Evolutionary conservation across 2,329 filamentous ascomycete species (phyloP), one percentile per base, ranked within the genome.

Genomic region (Coleophoma cylindrospora): DNA sequence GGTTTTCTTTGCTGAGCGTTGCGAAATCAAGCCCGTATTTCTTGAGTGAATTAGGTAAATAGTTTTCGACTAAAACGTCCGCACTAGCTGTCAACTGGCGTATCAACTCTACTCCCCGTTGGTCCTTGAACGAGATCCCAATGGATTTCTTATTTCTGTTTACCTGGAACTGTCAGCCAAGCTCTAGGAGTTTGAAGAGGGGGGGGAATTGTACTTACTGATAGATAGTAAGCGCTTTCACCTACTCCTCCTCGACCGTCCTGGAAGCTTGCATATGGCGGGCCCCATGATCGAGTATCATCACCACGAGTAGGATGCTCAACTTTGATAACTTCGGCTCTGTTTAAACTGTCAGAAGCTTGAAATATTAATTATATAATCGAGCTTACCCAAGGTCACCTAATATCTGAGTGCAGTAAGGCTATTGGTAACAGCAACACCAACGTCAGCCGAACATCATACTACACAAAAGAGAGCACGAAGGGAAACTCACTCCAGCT

Each of bases 101-200:
- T 11, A 97, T 74, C 51, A 97, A 89, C 12, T 88, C 81, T 22
- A 94, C 85, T 6, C 92, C 92, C 4, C 84, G 79, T n/a, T 83
- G 77, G 61, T 94, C 83, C 59, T 91, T 87, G 64, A 96, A 97
- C 0, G 91, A 96, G 1, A 97, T 75, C 0, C 83, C 92, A 3
- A 97, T 69, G 0, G 91, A 96, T 66, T 91, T 95, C 67, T 97
- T 97, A 72, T 97, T 97, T 47, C 92, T 87, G 64, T 96, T 96
- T n/a, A 89, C 89, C 89, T 95, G 54, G 17, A 15, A 15, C 13
- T 27, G 34, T 34, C 22, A 38, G 36, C 15, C 7, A 17, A 38
- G 51, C 41, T 49, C 50, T 19, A 22, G 7, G 7, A 13, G 17
- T 13, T 19, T 22, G 27, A 2, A 17, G 15, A 33, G 10, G 5